Evolutionary conservation across 31 red algal genomes (phyloP).

Genomic region (Bonnemaisonia californica): DNA sequence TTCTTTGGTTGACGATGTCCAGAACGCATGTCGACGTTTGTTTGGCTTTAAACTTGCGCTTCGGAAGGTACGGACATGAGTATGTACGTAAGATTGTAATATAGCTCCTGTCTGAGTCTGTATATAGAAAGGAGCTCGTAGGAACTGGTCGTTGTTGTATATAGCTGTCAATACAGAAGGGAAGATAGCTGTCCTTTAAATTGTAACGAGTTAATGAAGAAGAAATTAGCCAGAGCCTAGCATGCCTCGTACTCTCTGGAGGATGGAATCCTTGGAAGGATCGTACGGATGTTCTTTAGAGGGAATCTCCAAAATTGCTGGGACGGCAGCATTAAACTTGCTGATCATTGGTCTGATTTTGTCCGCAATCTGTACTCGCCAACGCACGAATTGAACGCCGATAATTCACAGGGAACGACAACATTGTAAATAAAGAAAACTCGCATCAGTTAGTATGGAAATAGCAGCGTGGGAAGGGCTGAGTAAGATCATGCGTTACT

Average conservation of each 20-base stretch:
- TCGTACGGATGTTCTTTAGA: constrained; percentile 98
- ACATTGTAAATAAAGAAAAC: no score
- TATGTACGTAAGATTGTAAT: background rate
- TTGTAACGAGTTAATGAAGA: background rate
- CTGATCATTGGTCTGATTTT: constrained; percentile 72
- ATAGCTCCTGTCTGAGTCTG: no score
- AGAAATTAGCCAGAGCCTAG: constrained; percentile 63
- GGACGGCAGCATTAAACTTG: constrained; percentile 74
- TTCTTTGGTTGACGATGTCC: constrained; percentile 28
- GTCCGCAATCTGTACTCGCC: constrained; percentile 84
- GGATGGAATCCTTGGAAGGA: constrained; percentile 84
- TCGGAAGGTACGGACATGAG: background rate
- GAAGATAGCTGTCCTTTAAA: background rate
- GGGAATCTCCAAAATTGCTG: constrained; percentile 95
- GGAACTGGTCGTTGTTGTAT: no score
- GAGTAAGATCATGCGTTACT: background rate
- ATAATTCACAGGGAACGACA: no score
- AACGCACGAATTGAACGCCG: no score
- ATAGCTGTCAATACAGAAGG: background rate
- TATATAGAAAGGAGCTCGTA: no score
- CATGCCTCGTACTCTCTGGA: constrained; percentile 91
- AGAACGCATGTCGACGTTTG: constrained; percentile 21
- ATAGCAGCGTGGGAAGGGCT: background rate
- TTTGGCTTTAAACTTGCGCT: constrained; percentile 17
- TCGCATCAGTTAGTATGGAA: no score